Evolutionary conservation across 805 yeast species (phyloP), one percentile per base, ranked within the genome.

Genomic region (Metschnikowia rubicola): DNA sequence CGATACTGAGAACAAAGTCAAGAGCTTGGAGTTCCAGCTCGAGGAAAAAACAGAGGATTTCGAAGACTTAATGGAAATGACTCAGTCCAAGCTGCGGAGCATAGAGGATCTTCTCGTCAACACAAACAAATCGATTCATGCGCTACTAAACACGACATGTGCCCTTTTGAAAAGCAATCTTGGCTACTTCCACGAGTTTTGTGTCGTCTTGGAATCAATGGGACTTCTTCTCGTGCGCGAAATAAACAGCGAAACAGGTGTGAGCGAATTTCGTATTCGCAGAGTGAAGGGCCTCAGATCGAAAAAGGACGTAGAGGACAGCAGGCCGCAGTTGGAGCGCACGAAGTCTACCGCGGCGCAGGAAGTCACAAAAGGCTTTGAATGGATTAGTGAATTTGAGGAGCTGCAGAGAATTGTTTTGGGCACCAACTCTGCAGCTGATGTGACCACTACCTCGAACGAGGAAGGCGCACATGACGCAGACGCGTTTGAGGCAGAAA

Each of bases 261-360:
- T 45, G 12, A 67, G 71, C 13, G 69, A 64, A 9, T 69, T 74
- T 37, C 75, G 74, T 42, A 79, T 87, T 29, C 81, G 81, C 40
- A 75, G 97, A 50, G 97, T 89, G 3, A 87, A 87, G 60, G 97
- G 97, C 0, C 67, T 87, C 51, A 72, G 82, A 51, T 75, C 78
- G 41, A 77, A 73, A 45, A 65, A 63, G 44, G 54, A 45, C 19
- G 48, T 32, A 2, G 48, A 32, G 3, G 44, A 39, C 31, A 35
- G 43, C 36, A 33, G 44, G 37, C 40, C 48, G 9, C 62, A 67
- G 35, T 32, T 40, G 34, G 44, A 45, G 35, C 33, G 44, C 13
- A 40, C 48, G 9, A 40, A 45, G 38, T 45, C 48, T 32, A 66
- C 66, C 39, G 78, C 75, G 7, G 63, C 75, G 9, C 68, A 65